Evolutionary conservation across 2,329 filamentous ascomycete genomes (phyloP), one percentile per base, ranked within the genome.

Genomic region (Trichophyton schoenleinii): DNA sequence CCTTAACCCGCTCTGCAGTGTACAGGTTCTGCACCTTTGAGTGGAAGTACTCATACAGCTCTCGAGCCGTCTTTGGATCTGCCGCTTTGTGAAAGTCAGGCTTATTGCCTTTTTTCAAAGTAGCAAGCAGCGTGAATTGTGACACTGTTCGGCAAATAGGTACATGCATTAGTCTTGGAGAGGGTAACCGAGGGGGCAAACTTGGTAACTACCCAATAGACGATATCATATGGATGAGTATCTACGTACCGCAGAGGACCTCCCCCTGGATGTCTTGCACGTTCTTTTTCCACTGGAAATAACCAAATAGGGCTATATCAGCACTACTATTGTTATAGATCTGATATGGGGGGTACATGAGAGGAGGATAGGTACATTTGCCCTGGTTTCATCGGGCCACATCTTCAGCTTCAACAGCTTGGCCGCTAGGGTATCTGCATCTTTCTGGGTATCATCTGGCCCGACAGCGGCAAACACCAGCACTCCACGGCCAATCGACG

Each of bases 81-180:
- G 92, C 86, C 4, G 94, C 91, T 11, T 88, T 88, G 72, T 96
- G 92, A 69, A 99, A 99, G 72, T 95, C 88, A 38, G 94, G 95
- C 73, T 95, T 97, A 71, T 85, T 91, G 64, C 92, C 92, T 74
- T 97, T 97, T 71, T 91, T 95, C n/a, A 91, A 91, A 53, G 87
- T 88, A 55, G 91, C 95, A 58, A 95, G 81, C 8, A 99, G 82
- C 1, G 94, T 99, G 71, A 99, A 99, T 75, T 99, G 94, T 13
- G 94, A 97, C 53, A 99, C 92, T 95, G 48, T 28, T 3, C 13
- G 20, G 34, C 5, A 36, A 25, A 20, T 46, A 31, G 9, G 13
- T n/a, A 46, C 20, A n/a, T 28, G 28, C 15, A 44, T 28, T 48
- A 53, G 44, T 7, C 44, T 53, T n/a, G n/a, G 41, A 18, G 4